Conservation (phyloP, 768 basidiomycete genomes). For the Mycena albidolilacea region DNA sequence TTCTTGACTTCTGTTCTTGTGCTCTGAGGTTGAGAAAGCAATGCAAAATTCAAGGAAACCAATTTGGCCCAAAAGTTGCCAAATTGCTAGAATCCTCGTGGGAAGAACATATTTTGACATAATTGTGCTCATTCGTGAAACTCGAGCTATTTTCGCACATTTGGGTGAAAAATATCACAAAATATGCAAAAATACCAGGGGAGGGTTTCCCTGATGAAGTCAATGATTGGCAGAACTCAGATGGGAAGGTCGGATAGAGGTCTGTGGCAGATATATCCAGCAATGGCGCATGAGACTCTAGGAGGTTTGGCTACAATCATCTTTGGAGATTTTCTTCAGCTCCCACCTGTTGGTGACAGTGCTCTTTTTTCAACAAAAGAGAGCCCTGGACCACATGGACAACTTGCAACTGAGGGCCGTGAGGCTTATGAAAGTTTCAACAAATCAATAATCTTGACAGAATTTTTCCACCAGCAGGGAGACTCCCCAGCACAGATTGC, state of each 20-base stretch:
- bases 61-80: too few relatives aligned
- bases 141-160: too few relatives aligned
- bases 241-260: background rate
- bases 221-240: background rate
- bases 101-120: too few relatives aligned
- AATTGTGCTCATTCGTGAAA: too few relatives aligned
- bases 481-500: background rate
- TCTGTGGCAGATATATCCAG: background rate
- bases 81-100: too few relatives aligned
- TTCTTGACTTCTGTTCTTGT: too few relatives aligned
- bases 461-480: background rate
- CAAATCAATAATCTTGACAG: background rate
- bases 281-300: background rate
- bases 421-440: background rate
- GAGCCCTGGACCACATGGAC: background rate
- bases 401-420: background rate
- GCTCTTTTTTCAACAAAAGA: conserved; percentile 5
- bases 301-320: background rate
- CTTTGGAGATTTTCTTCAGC: background rate
- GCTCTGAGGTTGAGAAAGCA: too few relatives aligned
- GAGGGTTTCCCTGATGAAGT: too few relatives aligned
- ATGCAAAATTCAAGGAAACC: too few relatives aligned
- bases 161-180: too few relatives aligned
- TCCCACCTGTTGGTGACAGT: background rate
- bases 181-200: too few relatives aligned